Conservation (phyloP, 352 stramenopile species). For the Phytophthora fragariae region DNA sequence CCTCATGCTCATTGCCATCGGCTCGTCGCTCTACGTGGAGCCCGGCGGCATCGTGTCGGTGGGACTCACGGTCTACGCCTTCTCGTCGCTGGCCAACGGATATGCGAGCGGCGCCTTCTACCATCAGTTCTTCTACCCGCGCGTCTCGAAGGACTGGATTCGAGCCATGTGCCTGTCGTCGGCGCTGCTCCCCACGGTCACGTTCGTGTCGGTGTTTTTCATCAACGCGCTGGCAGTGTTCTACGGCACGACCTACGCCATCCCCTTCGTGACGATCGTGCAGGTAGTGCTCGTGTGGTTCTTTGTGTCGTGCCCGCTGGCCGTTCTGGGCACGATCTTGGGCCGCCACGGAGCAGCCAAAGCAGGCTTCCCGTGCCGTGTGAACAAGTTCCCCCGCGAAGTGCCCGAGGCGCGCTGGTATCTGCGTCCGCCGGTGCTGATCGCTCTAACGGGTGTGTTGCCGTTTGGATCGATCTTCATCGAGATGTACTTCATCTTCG, state of each 20-base stretch:
- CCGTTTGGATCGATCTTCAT: constrained; percentile 99
- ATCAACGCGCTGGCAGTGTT: constrained; percentile 87
- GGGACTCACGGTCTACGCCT: constrained; percentile 95
- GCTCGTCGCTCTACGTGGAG: constrained; percentile 96
- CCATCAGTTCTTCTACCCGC: constrained; percentile 93
- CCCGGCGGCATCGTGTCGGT: constrained; percentile 95
- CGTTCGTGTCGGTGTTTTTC: constrained; percentile 89
- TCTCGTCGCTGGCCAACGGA: constrained; percentile 92
- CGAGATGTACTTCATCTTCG: constrained; percentile 99
- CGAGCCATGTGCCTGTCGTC: constrained; percentile 89
- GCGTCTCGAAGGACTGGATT: constrained; percentile 92
- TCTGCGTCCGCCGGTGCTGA: constrained; percentile 87
- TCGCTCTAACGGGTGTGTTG: constrained; percentile 96
- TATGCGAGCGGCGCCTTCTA: constrained; percentile 92
- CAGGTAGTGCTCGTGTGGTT: constrained; percentile 97
- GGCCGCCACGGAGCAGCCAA: constrained; percentile 94
- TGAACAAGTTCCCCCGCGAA: constrained; percentile 97
- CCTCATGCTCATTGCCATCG: constrained; percentile 97
- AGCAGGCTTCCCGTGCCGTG: constrained; percentile 88
- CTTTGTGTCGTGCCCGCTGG: constrained; percentile 97
- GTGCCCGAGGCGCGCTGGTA: constrained; percentile 85
- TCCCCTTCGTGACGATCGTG: constrained; percentile 87
- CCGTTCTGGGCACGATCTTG: constrained; percentile 96
- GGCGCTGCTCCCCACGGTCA: constrained; percentile 73
- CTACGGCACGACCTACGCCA: constrained; percentile 89